Conservation (phyloP, 2,329 filamentous ascomycete genomes). For the Apiospora aurea region DNA sequence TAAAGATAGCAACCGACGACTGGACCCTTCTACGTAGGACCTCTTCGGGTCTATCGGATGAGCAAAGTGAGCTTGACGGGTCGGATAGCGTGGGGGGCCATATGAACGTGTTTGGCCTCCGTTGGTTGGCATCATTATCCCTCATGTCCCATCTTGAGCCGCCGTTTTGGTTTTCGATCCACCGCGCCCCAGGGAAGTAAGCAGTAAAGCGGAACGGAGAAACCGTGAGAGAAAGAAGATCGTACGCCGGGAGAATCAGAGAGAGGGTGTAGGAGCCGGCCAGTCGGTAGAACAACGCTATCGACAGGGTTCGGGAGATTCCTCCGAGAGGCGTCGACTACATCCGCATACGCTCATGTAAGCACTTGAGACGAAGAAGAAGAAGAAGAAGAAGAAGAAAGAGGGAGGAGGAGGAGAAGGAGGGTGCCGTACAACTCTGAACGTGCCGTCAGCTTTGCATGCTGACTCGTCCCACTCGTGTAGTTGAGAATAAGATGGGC, state of each 20-base stretch:
- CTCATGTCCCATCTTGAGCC: not conserved
- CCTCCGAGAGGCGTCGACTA: slow-evolving; percentile 6
- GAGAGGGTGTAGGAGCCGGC: slow-evolving; percentile 8
- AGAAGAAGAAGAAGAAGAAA: too few species aligned
- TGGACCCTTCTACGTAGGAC: not conserved
- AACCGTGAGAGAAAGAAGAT: not conserved
- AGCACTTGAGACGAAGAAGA: not conserved
- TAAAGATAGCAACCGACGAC: not conserved
- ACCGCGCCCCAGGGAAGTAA: too few species aligned
- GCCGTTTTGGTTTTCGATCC: too few species aligned
- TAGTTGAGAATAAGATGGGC: not conserved
- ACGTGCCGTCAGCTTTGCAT: slow-evolving; percentile 2
- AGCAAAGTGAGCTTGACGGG: not conserved
- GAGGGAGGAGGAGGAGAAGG: not conserved
- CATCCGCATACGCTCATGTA: not conserved
- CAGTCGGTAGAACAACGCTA: not conserved
- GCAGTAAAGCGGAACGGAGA: not conserved
- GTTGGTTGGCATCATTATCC: not conserved
- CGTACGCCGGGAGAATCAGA: not conserved
- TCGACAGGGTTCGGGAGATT: slow-evolving; percentile 2
- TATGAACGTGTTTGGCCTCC: not conserved
- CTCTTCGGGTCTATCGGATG: not conserved
- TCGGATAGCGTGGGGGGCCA: not conserved
- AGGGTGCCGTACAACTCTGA: not conserved
- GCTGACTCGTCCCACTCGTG: not conserved